Conservation (phyloP, 192 early-diverging fungal species). For the Funneliformis geosporum region DNA sequence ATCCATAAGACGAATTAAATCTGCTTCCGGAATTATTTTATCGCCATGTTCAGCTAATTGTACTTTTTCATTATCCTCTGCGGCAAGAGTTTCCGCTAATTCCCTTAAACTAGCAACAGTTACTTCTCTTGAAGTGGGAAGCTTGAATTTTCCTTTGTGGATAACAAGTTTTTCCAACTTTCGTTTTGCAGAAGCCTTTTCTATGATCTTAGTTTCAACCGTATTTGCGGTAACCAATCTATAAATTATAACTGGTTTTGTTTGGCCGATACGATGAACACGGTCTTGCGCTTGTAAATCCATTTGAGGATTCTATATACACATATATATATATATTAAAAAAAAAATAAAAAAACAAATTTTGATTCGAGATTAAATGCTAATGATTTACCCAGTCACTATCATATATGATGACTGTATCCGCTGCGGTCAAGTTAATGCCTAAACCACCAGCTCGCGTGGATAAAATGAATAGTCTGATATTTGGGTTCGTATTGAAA, state of each 20-base stretch:
- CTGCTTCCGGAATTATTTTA: constrained; percentile 57
- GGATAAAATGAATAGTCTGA: constrained; percentile 86
- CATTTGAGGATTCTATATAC: constrained; percentile 89
- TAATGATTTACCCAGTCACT: constrained; percentile 76
- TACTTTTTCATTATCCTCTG: constrained; percentile 71
- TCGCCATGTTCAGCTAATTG: constrained; percentile 58
- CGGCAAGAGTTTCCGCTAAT: constrained; percentile 70
- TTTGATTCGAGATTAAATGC: not conserved
- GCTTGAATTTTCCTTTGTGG: constrained; percentile 82
- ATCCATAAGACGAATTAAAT: constrained; percentile 58
- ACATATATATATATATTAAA: not conserved
- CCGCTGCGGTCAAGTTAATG: constrained; percentile 95
- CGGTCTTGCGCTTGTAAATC: constrained; percentile 97
- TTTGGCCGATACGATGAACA: constrained; percentile 96
- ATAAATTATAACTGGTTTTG: constrained; percentile 88
- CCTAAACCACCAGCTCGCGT: constrained; percentile 96
- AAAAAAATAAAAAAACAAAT: constrained; percentile 20
- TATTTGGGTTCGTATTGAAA: constrained; percentile 63
- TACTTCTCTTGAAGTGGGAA: constrained; percentile 35
- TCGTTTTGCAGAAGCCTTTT: constrained; percentile 79
- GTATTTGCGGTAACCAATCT: constrained; percentile 82
- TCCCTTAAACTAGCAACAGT: constrained; percentile 56
- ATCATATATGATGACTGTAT: constrained; percentile 95
- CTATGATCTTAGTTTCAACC: constrained; percentile 82
- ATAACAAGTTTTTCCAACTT: constrained; percentile 95